These are phyloP conservation scores for Tephrocybe sp. DNA, from an alignment of 768 basidiomycete genomes.

Conservation along the genomic window DNA sequence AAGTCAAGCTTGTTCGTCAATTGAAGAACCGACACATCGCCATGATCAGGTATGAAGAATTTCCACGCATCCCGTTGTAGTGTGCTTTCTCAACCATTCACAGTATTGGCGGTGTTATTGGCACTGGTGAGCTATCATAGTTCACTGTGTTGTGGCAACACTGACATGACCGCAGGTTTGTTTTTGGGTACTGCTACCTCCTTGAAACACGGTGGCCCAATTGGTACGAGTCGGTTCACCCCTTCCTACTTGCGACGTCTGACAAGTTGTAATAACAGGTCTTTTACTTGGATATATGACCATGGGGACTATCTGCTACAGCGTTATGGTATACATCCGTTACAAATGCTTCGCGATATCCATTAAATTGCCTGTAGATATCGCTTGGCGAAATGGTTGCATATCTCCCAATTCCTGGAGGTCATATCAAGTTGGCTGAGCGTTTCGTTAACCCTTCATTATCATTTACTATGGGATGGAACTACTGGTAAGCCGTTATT, in stretches of 20 bases:
- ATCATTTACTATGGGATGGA: conserved; percentile 59
- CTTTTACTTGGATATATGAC: conserved; percentile 68
- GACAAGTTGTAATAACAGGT: conserved; percentile 29
- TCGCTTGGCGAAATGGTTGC: conserved; percentile 78
- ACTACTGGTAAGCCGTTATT: conserved; percentile 36
- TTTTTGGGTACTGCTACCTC: conserved; percentile 65
- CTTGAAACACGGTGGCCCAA: conserved; percentile 60
- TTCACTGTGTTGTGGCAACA: not conserved
- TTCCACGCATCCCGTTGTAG: not conserved
- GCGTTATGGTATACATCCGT: conserved; percentile 75
- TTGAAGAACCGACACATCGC: conserved; percentile 79
- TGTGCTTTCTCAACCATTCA: not conserved
- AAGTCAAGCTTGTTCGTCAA: conserved; percentile 50
- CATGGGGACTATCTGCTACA: conserved; percentile 69
- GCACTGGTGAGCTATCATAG: conserved; percentile 46
- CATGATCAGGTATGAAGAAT: conserved; percentile 70
- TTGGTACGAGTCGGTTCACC: conserved; percentile 39
- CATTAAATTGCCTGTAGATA: conserved; percentile 36
- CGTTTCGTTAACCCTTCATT: conserved; percentile 80
- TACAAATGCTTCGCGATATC: no score
- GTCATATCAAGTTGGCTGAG: conserved; percentile 78
- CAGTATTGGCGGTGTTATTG: conserved; percentile 64
- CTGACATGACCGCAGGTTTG: conserved; percentile 13
- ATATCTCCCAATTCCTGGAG: conserved; percentile 77
- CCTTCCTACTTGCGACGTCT: not conserved